Evolutionary conservation across 257 asterid species (phyloP).

Genomic region (Dorcoceras hygrometricum): DNA sequence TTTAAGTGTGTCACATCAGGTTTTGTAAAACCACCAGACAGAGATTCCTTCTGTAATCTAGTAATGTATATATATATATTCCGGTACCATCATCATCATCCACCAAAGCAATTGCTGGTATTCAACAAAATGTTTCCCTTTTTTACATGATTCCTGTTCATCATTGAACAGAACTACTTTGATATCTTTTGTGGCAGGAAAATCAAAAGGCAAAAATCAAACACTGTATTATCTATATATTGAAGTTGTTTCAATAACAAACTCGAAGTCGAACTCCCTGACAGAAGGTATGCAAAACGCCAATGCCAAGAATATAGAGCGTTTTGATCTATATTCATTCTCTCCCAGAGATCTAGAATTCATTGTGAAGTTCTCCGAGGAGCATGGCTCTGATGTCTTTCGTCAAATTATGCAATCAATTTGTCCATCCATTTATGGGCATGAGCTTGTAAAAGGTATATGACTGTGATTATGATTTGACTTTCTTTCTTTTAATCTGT

Average conservation of each 20-base stretch:
- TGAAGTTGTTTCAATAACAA: slow-evolving; percentile 72
- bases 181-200: slow-evolving; percentile 48
- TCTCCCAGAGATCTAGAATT: slow-evolving; percentile 89
- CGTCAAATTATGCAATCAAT: slow-evolving; percentile 82
- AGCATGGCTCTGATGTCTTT: slow-evolving; percentile 75
- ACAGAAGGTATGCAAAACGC: slow-evolving; percentile 47
- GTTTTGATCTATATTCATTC: slow-evolving; percentile 71
- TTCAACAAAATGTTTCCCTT: slow-evolving; percentile 17
- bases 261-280: slow-evolving; percentile 71
- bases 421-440: slow-evolving; percentile 96
- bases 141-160: slow-evolving; percentile 4
- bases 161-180: neutral
- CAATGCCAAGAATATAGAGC: slow-evolving; percentile 48
- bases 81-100: neutral
- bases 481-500: slow-evolving; percentile 13
- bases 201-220: slow-evolving; percentile 80
- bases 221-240: slow-evolving; percentile 78
- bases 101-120: slow-evolving; percentile 16
- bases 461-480: slow-evolving; percentile 1
- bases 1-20: neutral
- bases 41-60: slow-evolving; percentile 12
- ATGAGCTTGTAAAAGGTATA: slow-evolving; percentile 95
- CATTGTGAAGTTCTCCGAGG: slow-evolving; percentile 84
- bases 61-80: slow-evolving; percentile 11
- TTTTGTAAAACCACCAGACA: too few relatives aligned